Evolutionary conservation across 2,329 filamentous ascomycete species (phyloP).

Genomic region (Dothistroma septosporum): DNA sequence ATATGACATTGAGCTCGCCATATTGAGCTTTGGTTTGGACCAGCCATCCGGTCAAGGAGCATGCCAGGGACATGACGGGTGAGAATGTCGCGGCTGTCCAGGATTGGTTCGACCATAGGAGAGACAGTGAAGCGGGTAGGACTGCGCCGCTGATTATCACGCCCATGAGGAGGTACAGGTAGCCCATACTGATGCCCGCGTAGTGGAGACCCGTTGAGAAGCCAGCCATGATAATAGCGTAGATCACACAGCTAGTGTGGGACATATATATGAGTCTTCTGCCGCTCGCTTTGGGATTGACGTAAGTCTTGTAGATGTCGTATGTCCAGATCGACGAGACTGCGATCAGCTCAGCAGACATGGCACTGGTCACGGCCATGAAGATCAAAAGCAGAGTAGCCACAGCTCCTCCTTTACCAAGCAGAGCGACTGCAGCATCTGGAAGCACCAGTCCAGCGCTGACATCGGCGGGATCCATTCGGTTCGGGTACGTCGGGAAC

Average conservation of each 20-base stretch:
- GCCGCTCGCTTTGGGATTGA: conserved; percentile 72
- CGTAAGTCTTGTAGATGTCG: conserved; percentile 81
- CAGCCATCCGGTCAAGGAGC: conserved; percentile 71
- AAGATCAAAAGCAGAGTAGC: conserved; percentile 78
- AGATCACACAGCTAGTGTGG: conserved; percentile 68
- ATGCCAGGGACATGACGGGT: conserved; percentile 64
- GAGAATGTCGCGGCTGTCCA: conserved; percentile 67
- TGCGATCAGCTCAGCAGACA: conserved; percentile 78
- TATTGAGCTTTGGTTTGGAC: conserved; percentile 69
- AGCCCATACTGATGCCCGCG: conserved; percentile 72
- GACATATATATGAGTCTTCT: conserved; percentile 75
- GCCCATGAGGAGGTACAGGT: conserved; percentile 85
- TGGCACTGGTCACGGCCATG: conserved; percentile 84
- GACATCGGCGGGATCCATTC: conserved; percentile 70
- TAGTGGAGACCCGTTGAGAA: conserved; percentile 68
- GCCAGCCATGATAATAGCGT: conserved; percentile 70
- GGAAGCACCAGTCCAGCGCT: conserved; percentile 79
- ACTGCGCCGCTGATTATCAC: conserved; percentile 76
- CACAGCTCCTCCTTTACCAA: conserved; percentile 76
- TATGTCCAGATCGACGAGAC: conserved; percentile 86
- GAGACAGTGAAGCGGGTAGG: conserved; percentile 72
- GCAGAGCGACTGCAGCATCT: conserved; percentile 75
- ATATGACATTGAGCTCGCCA: conserved; percentile 64
- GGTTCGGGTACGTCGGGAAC: conserved; percentile 68
- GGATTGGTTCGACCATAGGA: conserved; percentile 78